Evolutionary conservation across 1,139 yeast species (phyloP), one percentile per base, ranked within the genome.

Genomic region (Kodamaea alishanica): DNA sequence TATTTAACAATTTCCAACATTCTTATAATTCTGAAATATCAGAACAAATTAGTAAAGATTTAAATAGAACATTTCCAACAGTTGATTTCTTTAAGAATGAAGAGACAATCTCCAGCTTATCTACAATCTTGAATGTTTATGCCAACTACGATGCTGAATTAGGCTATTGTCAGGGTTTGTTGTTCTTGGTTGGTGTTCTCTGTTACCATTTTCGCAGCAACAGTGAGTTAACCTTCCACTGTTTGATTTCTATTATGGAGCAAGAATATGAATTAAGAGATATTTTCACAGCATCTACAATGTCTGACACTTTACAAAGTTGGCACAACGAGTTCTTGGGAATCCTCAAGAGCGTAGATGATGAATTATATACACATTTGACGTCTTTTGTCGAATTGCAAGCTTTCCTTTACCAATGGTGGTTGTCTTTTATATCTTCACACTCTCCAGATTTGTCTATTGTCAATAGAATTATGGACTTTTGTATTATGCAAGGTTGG

Each of bases 111-210:
- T 44, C 55, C 15, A 67, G 68, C 50, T 70, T 81, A 38, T 81
- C 81, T 30, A 72, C 75, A 26, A 76, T 81, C 24, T 65, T 81
- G 47, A 77, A 82, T 42, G 87, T 84, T 0, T 81, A 77, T 51
- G 79, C 84, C 36, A 77, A 81, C 48, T 81, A 79, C 52, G 87
- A 81, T 55, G 73, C 74, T 37, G 84, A 81, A 49, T 76, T 81
- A 46, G 88, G 88, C 6, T 81, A 81, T 55, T 81, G 88, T 54
- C 88, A 81, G 55, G 88, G 88, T 5, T 61, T 82, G 25, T 73
- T 83, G 24, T 82, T 82, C 52, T 61, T 82, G 31, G 85, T 80
- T 8, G 86, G 85, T 4, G 81, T 82, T 6, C 60, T 81, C 38
- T 67, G 77, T 45, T 71, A 79, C 56, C 70, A 67, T 65, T 77